Conservation (phyloP, 345 rosid species). For the Pugionium dolabratum region DNA sequence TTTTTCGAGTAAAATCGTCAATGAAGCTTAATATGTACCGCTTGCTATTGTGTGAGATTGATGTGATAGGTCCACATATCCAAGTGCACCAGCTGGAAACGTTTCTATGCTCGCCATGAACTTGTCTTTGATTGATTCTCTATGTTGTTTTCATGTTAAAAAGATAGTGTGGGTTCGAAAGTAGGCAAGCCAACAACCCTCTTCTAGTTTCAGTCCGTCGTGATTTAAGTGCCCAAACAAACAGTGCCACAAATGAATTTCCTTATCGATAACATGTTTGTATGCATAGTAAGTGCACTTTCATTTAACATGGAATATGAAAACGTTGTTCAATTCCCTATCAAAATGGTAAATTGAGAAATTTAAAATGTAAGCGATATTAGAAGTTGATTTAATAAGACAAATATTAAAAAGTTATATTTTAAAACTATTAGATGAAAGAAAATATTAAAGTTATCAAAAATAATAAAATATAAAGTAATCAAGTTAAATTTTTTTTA, state of each 20-base stretch:
- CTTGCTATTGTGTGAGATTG: neutral
- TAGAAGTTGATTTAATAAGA: too few relatives aligned
- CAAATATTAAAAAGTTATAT: too few relatives aligned
- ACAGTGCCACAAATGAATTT: neutral
- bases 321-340: too few relatives aligned
- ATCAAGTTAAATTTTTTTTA: too few relatives aligned
- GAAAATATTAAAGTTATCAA: too few relatives aligned
- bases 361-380: too few relatives aligned
- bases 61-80: neutral
- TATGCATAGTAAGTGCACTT: neutral
- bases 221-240: neutral
- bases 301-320: too few relatives aligned
- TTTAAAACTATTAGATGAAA: too few relatives aligned
- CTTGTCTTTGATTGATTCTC: neutral
- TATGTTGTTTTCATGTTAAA: neutral
- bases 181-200: too few relatives aligned
- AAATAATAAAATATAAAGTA: too few relatives aligned
- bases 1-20: neutral
- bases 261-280: neutral
- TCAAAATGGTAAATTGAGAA: too few relatives aligned
- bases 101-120: neutral
- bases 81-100: neutral
- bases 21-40: neutral
- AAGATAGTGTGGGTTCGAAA: neutral
- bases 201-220: neutral